Base-by-base conservation (phyloP, 139 green algal genomes). In the Tetraselmis chui region DNA sequence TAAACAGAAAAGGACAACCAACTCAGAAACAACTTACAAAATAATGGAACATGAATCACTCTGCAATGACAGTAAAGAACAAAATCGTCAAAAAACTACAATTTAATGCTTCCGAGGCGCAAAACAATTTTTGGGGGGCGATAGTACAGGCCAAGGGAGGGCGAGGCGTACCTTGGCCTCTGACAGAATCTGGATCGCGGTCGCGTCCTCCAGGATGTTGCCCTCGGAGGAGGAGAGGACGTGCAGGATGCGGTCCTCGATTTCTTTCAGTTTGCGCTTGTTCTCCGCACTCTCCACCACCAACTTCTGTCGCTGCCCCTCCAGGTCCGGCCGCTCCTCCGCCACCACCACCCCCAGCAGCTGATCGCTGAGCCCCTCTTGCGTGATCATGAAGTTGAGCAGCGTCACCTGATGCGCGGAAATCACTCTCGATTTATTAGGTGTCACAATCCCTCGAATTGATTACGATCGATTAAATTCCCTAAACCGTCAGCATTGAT, bases 311-410 rank as follows among this genome's bases (percentile, higher is more conserved):
- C 86, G 86, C 86, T 92, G 83, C 78, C 92, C 89, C 85, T 95
- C 91, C 78, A 95, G 85, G 28, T 92, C 86, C 2, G 91, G 90
- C 84, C 90, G 84, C 88, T 95, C 91, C 80, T 91, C 86, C 0
- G 91, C 90, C 75, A 95, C 91, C 78, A 90, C 88, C 45, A 93
- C 88, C 5, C 91, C 91, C 45, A 94, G 89, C 85, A 95, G 82
- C 89, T 95, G 91, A 82, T 95, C 91, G 0, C 67, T 58, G 31
- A 95, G 86, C 1, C 91, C 91, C 84, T 94, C 91, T 31, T 85
- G 90, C 0, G 92, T 94, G 79, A 92, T 94, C 82, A 91, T 92
- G 89, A 95, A 95, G 82, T 94, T 94, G 25, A 95, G 89, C 59
- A 94, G 84, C 0, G 88, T 90, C 75, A 95, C 89, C 88, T 93